Evolutionary conservation across 805 yeast species (phyloP).

Genomic region (Nakazawaea ishiwadae): DNA sequence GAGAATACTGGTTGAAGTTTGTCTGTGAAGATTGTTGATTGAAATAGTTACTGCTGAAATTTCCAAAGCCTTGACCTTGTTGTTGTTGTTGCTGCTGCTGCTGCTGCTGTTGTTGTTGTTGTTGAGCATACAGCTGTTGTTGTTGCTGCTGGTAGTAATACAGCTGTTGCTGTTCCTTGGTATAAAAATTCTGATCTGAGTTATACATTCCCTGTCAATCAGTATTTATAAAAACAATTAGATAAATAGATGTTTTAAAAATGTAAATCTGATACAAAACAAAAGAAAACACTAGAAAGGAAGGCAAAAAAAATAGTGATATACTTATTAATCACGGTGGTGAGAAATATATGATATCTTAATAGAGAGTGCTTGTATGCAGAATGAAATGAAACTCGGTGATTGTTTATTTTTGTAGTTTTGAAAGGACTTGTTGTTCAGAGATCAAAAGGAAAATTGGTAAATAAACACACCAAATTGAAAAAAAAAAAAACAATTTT

Average conservation of each 20-base stretch:
- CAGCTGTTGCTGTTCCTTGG: constrained; percentile 22
- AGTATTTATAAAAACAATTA: constrained; percentile 8
- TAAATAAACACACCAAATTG: not conserved
- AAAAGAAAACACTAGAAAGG: not conserved
- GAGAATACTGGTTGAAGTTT: constrained; percentile 15
- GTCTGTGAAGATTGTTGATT: constrained; percentile 20
- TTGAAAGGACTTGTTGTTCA: too few relatives aligned
- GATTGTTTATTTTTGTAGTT: too few relatives aligned
- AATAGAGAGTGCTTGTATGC: too few relatives aligned
- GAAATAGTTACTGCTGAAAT: constrained; percentile 17
- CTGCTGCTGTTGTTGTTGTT: constrained; percentile 27
- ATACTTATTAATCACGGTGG: too few relatives aligned
- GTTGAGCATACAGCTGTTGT: constrained; percentile 28
- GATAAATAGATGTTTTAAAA: too few relatives aligned
- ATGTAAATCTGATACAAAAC: too few relatives aligned
- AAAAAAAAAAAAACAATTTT: too few relatives aligned
- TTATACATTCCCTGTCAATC: constrained; percentile 9
- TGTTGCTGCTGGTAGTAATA: constrained; percentile 27
- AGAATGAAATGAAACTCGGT: too few relatives aligned
- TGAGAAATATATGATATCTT: too few relatives aligned
- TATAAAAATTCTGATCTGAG: constrained; percentile 16
- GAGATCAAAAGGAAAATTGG: too few relatives aligned
- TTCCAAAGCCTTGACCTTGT: constrained; percentile 21
- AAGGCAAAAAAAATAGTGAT: not conserved
- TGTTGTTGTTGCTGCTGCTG: constrained; percentile 19